Evolutionary conservation across 129 eudicot species (phyloP), one percentile per base, ranked within the genome.

Genomic region (Flaveria trinervia): DNA sequence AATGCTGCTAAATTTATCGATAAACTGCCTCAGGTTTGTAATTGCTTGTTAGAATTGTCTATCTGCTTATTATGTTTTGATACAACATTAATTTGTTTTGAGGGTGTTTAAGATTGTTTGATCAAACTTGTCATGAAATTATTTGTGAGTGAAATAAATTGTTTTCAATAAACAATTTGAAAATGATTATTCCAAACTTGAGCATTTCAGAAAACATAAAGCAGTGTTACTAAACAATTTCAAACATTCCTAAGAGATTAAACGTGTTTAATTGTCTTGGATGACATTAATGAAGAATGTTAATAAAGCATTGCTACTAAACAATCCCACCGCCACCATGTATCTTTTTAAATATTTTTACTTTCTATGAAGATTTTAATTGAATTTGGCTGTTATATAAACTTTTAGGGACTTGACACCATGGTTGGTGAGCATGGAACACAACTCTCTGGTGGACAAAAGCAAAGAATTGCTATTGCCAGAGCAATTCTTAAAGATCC

Each of bases 361-460:
- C 4, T 13, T 73, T 59, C 33, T 9, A 25, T 14, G 13, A 18
- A 13, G 3, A 23, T 77, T 11, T 9, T 70, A 0, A 26, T 49
- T n/a, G 9, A 71, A 4, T 2, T 52, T 9, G 26, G 36, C n/a
- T 73, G 60, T 28, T 36, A 8, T 13, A 49, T 72, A 0, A 16
- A 23, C 41, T 22, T 50, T 30, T 60, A 88, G 96, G 97, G 97
- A 73, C 80, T 89, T 0, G 96, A 92, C 84, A 85, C 90, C 15
- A 89, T 89, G 97, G 97, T 89, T 61, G 97, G 97, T 49, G 97
- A 90, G 75, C 96, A 91, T 76, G 96, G 91, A 48, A 88, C 91
- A 48, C 97, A 88, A 75, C 89, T 91, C 17, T 91, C 97, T 4
- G 97, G 97, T 76, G 94, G 97, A 45, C 92, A 91, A 77, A 91